A percentile compares a stretch with the other conserved stretches of the same genome.
phyloP scores from a whole-genome alignment of 306 rosid species.

The Aeschynomene evenia region DNA sequence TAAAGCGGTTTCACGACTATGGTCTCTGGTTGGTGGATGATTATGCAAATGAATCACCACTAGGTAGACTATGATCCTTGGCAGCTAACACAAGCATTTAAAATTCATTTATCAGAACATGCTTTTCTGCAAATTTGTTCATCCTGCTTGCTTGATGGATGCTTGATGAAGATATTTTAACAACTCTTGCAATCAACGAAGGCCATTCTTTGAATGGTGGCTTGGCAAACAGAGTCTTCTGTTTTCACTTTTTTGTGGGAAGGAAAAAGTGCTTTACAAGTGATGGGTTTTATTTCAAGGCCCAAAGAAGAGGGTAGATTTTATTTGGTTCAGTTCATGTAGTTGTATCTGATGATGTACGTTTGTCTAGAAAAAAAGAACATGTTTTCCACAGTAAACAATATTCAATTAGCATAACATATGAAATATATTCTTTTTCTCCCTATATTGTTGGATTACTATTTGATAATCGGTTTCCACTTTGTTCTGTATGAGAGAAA shows the following conservation, averaged over 20 bases:
- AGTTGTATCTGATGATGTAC: constrained; percentile 8
- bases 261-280: constrained; percentile 1
- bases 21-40: constrained; percentile 92
- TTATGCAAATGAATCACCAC: constrained; percentile 75
- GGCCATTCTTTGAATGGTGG: constrained; percentile 13
- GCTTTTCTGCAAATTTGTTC: constrained; percentile 10
- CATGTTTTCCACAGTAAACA: neutral
- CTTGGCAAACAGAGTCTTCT: neutral
- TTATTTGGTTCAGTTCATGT: constrained; percentile 13
- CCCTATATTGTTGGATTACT: neutral
- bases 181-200: neutral
- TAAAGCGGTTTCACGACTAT: constrained; percentile 79
- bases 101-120: constrained; percentile 22
- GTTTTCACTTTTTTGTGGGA: constrained; percentile 27
- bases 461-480: neutral
- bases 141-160: constrained; percentile 22
- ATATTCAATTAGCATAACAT: neutral
- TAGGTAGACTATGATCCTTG: constrained; percentile 57
- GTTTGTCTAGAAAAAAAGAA: neutral
- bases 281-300: neutral
- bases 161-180: constrained; percentile 12
- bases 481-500: neutral
- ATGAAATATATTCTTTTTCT: neutral
- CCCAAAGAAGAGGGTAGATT: constrained; percentile 1
- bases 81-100: constrained; percentile 20